Evolutionary conservation across 371 early-diverging fungal genomes (phyloP).

Genomic region (Mucor racemosus): DNA sequence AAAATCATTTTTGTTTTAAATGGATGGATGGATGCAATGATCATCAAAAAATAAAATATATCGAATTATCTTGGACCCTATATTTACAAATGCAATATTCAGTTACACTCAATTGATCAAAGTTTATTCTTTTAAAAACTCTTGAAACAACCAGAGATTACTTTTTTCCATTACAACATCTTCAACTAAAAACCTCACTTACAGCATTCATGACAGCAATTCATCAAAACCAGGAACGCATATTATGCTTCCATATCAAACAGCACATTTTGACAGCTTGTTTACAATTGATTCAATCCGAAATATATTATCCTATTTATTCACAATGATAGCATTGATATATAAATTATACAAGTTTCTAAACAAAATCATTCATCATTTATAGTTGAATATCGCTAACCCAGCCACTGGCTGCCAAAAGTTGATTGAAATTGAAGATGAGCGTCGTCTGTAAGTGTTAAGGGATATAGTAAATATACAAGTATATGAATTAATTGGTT

Average conservation of each 20-base stretch:
- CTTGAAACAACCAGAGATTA: neutral
- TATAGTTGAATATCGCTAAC: constrained; percentile 95
- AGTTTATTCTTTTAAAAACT: neutral
- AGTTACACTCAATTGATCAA: neutral
- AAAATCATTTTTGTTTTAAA: neutral
- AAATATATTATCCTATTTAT: neutral
- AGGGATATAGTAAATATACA: neutral
- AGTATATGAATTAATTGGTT: neutral
- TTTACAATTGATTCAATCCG: neutral
- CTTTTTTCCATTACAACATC: neutral
- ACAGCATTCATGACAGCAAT: neutral
- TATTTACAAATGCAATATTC: neutral
- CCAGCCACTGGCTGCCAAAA: constrained; percentile 98
- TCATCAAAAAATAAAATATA: neutral
- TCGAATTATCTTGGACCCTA: neutral
- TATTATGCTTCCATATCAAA: neutral
- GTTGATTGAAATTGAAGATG: constrained; percentile 94
- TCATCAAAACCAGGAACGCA: neutral
- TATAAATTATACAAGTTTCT: neutral
- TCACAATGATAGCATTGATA: neutral
- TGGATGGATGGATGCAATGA: constrained; percentile 5
- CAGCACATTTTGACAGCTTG: neutral
- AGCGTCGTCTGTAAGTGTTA: constrained; percentile 81
- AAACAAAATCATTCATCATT: neutral
- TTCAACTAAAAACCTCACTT: neutral